Evolutionary conservation across 805 yeast species (phyloP), one percentile per base, ranked within the genome.

Genomic region (Huiozyma sinensis): DNA sequence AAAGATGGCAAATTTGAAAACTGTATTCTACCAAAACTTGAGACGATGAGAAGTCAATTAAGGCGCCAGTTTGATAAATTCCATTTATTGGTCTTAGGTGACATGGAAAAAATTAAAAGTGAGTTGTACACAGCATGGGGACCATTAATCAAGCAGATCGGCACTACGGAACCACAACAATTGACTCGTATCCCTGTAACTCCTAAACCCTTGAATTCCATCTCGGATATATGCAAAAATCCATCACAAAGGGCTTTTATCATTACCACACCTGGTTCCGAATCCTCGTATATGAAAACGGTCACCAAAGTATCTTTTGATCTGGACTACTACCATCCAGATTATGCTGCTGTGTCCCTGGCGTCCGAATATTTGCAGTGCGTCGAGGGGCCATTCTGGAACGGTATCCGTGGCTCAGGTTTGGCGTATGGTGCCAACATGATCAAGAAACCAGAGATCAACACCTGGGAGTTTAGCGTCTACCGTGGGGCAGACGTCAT

Each of bases 351-450:
- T 28, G 70, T 90, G 36, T 73, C 81, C 0, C 71, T 89, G 28
- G 85, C 88, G 6, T 72, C 82, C 6, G 88, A 83, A 44, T 83
- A 79, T 54, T 68, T 92, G 44, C 83, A 81, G 50, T 83, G 87
- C 33, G 87, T 86, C 13, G 98, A 92, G 61, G 98, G 98, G 3
- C 98, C 97, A 33, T 81, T 90, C 50, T 90, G 97, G 97, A 76
- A 86, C 55, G 95, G 94, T 44, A 84, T 92, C 32, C 76, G 98
- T 64, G 98, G 98, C 36, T 74, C 88, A 1, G 98, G 98, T 2
- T 68, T 85, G 37, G 97, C 97, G 0, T 92, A 92, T 61, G 97
- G 96, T 34, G 92, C 90, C 1, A 70, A 68, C 44, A 69, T 86
- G 52, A 57, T 70, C 38, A 70, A 76, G 40, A 72, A 73, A 48